Evolutionary conservation across 441 rosid species (phyloP), one percentile per base, ranked within the genome.

Genomic region (Isatis lusitanica): DNA sequence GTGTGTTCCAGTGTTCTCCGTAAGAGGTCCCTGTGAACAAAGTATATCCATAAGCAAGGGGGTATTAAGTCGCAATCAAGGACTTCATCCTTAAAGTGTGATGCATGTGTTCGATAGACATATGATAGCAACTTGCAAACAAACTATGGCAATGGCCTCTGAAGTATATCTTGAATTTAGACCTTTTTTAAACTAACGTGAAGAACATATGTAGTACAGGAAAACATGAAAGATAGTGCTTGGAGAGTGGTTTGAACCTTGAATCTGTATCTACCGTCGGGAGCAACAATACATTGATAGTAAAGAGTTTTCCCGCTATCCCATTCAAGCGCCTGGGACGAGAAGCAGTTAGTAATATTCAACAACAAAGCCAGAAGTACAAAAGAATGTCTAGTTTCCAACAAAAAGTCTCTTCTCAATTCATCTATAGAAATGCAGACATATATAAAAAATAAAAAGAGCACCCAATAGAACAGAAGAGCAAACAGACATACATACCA

Each of bases 11-110:
- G 57, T 66, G 33, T 56, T 56, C n/a, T 79, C 62, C 6, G 82
- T 62, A 56, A 52, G 75, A 61, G 98, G 98, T 3, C 96, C 98
- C 98, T 94, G 70, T 9, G 42, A 44, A 63, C 8, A 33, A 1
- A 26, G 28, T 26, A 26, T 26, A 26, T 26, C 28, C 0, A 75
- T 31, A 18, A 50, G 11, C 9, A 52, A 52, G 16, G 12, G 35
- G 2, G 58, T 40, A 12, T 12, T 46, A 39, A 39, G 39, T 17
- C 46, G 48, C 2, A 21, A 35, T 62, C 21, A 51, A 38, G 9
- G 30, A 39, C 11, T 16, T 33, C 53, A 43, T 31, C 39, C 26
- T 43, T 58, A 57, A 51, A 33, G 36, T 33, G 36, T 1, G 36
- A 33, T 33, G 8, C 36, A 33, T 1, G 7, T 26, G 28, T 2